A percentile compares a stretch with the other conserved stretches of the same genome.
Evolutionary conservation across 495 filamentous ascomycete species (phyloP).

Genomic region (Rusavskia elegans): DNA sequence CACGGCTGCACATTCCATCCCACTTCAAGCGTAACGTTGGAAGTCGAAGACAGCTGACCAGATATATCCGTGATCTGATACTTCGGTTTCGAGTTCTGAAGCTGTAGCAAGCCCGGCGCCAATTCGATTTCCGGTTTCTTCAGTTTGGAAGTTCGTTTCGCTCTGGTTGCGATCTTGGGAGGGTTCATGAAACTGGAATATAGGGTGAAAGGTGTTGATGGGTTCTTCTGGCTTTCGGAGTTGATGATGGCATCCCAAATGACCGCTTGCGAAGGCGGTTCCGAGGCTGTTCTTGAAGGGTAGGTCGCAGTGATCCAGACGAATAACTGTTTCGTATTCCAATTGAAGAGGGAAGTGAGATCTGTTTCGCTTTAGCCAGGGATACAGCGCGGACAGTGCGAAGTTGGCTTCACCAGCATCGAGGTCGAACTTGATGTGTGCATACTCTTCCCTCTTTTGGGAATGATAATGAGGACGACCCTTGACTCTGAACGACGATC

Average conservation of each 20-base stretch:
- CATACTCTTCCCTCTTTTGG: slow-evolving; percentile 83
- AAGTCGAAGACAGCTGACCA: slow-evolving; percentile 46
- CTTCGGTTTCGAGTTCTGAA: slow-evolving; percentile 73
- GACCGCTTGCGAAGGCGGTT: slow-evolving; percentile 48
- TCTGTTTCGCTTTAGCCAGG: slow-evolving; percentile 30
- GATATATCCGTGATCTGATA: slow-evolving; percentile 86
- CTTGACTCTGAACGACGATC: slow-evolving; percentile 41
- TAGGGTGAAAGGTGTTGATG: slow-evolving; percentile 18
- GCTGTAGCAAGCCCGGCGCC: slow-evolving; percentile 43
- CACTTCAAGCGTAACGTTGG: slow-evolving; percentile 61
- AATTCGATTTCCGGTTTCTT: slow-evolving; percentile 1
- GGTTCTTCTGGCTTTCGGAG: slow-evolving; percentile 41
- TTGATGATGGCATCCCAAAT: slow-evolving; percentile 94
- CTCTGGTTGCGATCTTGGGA: slow-evolving; percentile 7
- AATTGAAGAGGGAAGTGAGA: slow-evolving; percentile 83
- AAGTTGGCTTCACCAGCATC: slow-evolving; percentile 38
- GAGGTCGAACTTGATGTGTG: slow-evolving; percentile 82
- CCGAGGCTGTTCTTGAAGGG: slow-evolving; percentile 33
- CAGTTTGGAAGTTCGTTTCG: slow-evolving; percentile 12
- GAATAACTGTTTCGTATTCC: slow-evolving; percentile 99
- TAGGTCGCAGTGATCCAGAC: slow-evolving; percentile 85
- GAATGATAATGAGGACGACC: slow-evolving; percentile 91
- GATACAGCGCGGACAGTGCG: too few species aligned
- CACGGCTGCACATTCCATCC: slow-evolving; percentile 97
- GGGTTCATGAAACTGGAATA: slow-evolving; percentile 4